Percentiles rank a stretch among this genome's conserved stretches.
Evolutionary conservation across 176 grass and related monocot genomes (phyloP).

Genomic region (Miscanthus lutarioriparius): DNA sequence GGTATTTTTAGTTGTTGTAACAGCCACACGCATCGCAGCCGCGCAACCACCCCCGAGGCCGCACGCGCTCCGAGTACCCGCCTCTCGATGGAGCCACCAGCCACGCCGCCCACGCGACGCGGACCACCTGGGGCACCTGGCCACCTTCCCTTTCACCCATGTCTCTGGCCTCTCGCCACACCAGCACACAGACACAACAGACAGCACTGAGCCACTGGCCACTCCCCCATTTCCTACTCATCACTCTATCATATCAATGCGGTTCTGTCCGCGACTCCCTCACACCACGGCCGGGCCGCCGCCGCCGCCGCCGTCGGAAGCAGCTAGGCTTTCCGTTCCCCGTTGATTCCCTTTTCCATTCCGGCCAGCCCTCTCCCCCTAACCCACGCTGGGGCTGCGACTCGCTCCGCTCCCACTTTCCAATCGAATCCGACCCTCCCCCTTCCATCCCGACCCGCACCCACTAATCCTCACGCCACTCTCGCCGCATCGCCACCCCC

Average conservation of each 20-base stretch:
- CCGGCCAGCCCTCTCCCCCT: background rate
- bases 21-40: no score
- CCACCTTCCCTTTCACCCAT: background rate
- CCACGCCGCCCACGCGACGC: background rate
- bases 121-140: background rate
- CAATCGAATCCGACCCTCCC: constrained; percentile 8
- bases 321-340: background rate
- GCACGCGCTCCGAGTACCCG: background rate
- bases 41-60: background rate
- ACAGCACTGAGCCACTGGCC: background rate
- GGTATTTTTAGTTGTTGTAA: no score
- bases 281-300: background rate
- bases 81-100: background rate
- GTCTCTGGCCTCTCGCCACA: no score
- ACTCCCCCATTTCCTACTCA: background rate
- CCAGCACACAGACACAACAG: no score
- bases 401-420: background rate
- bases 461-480: background rate
- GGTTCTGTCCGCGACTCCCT: background rate
- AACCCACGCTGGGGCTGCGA: background rate
- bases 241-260: background rate
- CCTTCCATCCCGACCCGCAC: background rate
- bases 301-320: background rate
- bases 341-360: background rate
- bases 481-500: background rate